A percentile compares a stretch with the other conserved stretches of the same genome.
Evolutionary conservation across 257 asterid genomes (phyloP).

Genomic region (Primulina tabacum): DNA sequence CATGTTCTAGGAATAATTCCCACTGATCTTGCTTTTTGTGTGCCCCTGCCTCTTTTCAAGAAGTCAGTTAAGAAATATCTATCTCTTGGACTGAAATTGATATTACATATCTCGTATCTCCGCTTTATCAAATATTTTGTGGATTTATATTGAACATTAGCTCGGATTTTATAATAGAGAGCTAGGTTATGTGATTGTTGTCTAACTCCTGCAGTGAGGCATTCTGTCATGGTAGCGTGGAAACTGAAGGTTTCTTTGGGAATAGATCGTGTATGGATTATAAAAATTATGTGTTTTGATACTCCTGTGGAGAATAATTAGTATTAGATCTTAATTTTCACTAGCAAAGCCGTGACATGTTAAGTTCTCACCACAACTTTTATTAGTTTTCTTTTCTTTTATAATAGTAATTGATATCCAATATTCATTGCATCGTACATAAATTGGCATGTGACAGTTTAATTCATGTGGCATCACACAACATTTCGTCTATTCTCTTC

Average conservation of each 20-base stretch:
- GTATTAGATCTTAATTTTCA: too few species aligned
- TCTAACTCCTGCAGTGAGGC: too few species aligned
- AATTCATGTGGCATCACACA: conserved; percentile 13
- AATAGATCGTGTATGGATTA: too few species aligned
- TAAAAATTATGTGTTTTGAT: too few species aligned
- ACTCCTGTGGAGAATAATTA: too few species aligned
- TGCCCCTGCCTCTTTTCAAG: background rate
- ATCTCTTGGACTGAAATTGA: background rate
- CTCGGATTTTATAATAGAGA: too few species aligned
- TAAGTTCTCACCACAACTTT: background rate
- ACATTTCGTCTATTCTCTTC: conserved; percentile 11
- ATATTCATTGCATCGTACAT: background rate
- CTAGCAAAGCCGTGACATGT: background rate
- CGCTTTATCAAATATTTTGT: background rate
- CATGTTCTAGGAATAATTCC: background rate
- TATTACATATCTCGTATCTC: background rate
- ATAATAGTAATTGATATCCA: background rate
- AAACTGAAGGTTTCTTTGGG: too few species aligned
- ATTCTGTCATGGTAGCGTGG: too few species aligned
- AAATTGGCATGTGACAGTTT: conserved; percentile 3
- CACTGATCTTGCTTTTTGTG: background rate
- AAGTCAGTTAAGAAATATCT: too few species aligned
- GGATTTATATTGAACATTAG: too few species aligned
- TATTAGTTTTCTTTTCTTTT: background rate
- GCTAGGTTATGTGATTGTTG: too few species aligned